Base-by-base conservation (phyloP, 805 yeast species). In the Lipomyces kockii region DNA sequence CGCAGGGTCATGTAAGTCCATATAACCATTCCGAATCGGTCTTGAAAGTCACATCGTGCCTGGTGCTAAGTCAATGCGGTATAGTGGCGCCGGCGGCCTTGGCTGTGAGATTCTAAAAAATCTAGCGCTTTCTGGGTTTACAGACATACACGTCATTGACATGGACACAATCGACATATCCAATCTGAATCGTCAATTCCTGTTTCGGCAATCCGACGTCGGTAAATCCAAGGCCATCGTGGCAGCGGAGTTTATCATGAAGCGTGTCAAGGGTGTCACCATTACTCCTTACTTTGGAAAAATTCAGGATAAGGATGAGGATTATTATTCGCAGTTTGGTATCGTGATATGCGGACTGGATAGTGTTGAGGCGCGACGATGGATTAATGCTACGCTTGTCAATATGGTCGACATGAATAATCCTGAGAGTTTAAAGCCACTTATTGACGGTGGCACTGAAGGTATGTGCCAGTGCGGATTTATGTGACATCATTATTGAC, bases 361-460 rank as follows among this genome's bases (percentile, higher is more conserved):
- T 76, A 87, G 90, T 61, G 88, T 95, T 5, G 94, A 89, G 74
- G 97, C 98, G 0, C 82, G 99, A 49, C 80, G 98, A 60, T 93
- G 97, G 94, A 89, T 94, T 70, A 94, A 94, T 77, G 81, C 84
- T 14, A 83, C 86, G 14, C 78, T 94, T 34, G 86, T 90, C 1
- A 82, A 86, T 9, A 74, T 93, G 70, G 92, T 90, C 3, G 87
- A 84, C 59, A 66, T 68, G 14, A 83, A 85, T 1, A 80, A 81
- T 60, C 83, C 83, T 14, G 82, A 80, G 14, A 77, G 81, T 1
- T 77, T 86, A 22, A 86, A 87, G 57, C 92, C 92, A 0, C 77
- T 94, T 75, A 86, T 95, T 17, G 99, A 94, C 76, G 98, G 98
- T 3, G 99, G 98, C 2, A 90, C 97, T 0, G 98, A 94, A 76